Percentiles rank a stretch among this genome's conserved stretches.
Evolutionary conservation across 1,284 basidiomycete species (phyloP).

Genomic region (Violaceomyces palustris): DNA sequence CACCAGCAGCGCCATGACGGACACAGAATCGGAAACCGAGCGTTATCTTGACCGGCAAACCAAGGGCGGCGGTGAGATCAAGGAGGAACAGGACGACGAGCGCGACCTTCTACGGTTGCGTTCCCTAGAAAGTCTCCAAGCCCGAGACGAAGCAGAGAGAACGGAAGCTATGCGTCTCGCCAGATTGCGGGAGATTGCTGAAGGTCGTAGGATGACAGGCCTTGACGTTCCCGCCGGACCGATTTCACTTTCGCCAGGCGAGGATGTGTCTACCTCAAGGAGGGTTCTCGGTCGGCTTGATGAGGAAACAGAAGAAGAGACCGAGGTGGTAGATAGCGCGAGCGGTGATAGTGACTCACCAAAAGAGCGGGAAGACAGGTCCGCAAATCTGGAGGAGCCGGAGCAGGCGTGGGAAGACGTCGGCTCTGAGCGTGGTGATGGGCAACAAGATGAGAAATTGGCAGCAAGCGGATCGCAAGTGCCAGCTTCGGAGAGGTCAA

Average conservation of each 20-base stretch:
- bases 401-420: not conserved
- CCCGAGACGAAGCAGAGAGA: conserved; percentile 23
- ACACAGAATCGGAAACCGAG: conserved; percentile 4
- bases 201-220: conserved; percentile 32
- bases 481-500: too few species aligned
- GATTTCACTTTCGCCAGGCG: conserved; percentile 12
- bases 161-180: conserved; percentile 26
- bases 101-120: conserved; percentile 11
- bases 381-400: not conserved
- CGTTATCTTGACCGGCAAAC: too few species aligned
- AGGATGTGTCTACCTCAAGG: conserved; percentile 24
- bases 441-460: too few species aligned
- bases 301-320: conserved; percentile 48
- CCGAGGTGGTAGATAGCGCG: conserved; percentile 18
- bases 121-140: conserved; percentile 24
- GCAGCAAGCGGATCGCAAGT: too few species aligned
- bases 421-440: too few species aligned
- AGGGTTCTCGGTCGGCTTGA: conserved; percentile 39
- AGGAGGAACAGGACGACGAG: conserved; percentile 9
- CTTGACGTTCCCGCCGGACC: too few species aligned
- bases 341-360: not conserved
- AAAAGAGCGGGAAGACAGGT: too few species aligned
- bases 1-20: conserved; percentile 4
- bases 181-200: conserved; percentile 22
- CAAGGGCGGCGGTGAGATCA: too few species aligned